Evolutionary conservation across 768 basidiomycete species (phyloP).

Genomic region (Obba rivulosa): DNA sequence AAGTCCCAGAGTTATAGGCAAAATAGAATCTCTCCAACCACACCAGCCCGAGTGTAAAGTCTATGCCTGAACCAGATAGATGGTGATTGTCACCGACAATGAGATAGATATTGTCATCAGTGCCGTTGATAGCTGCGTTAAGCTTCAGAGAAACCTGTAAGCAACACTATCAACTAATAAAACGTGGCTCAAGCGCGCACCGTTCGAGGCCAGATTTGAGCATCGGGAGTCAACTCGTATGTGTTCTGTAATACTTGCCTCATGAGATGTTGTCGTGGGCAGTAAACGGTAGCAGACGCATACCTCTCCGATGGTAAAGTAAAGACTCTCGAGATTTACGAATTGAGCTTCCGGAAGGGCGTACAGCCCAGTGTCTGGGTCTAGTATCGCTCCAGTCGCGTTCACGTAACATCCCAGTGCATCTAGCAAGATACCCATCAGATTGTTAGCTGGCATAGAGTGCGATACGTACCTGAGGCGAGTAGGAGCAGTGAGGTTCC

Average conservation of each 20-base stretch:
- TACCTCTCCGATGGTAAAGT: conserved; percentile 16
- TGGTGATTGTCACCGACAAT: conserved; percentile 33
- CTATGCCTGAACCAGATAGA: conserved; percentile 38
- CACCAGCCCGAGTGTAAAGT: conserved; percentile 29
- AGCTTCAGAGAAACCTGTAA: conserved; percentile 33
- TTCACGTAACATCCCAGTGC: conserved; percentile 20
- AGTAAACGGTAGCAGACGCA: conserved; percentile 1
- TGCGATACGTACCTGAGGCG: conserved; percentile 7
- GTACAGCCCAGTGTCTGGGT: conserved; percentile 14
- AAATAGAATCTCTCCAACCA: conserved; percentile 34
- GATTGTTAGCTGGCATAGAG: not conserved
- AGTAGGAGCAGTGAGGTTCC: conserved; percentile 20
- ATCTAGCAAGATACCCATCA: conserved; percentile 4
- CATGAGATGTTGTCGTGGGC: no score
- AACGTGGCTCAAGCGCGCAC: no score
- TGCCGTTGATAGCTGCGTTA: conserved; percentile 55
- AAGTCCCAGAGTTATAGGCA: conserved; percentile 28
- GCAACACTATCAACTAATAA: no score
- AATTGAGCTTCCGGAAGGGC: conserved; percentile 15
- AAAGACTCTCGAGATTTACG: conserved; percentile 14
- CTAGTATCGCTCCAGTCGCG: conserved; percentile 11
- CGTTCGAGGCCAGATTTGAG: conserved; percentile 59
- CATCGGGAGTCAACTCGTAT: conserved; percentile 54
- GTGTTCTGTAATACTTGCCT: no score
- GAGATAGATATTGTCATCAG: conserved; percentile 30